Percentiles rank a stretch among this genome's conserved stretches.
phyloP scores from a whole-genome alignment of 116 monocot species.

The Thalassia testudinum region DNA sequence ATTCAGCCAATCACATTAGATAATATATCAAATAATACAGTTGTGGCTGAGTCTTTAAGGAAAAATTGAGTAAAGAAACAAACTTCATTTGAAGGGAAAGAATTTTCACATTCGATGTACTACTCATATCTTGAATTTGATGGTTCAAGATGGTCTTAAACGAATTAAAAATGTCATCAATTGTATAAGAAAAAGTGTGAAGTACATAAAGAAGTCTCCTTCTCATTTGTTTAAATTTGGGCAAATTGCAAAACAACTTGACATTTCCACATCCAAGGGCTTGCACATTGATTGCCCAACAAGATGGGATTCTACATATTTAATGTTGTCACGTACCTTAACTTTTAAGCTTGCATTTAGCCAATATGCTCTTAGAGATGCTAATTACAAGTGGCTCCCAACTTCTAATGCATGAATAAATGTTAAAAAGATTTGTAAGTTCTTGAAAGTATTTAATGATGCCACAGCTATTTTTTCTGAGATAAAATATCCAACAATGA shows the following conservation, averaged over 20 bases:
- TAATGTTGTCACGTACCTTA: not conserved
- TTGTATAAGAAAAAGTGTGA: too few species aligned
- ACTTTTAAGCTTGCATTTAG: too few species aligned
- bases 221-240: slow-evolving; percentile 3
- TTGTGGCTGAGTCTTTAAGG: not conserved
- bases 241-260: not conserved
- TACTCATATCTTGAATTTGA: not conserved
- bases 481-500: too few species aligned
- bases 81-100: slow-evolving; percentile 1
- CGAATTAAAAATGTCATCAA: not conserved
- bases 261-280: not conserved
- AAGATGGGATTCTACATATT: not conserved
- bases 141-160: not conserved
- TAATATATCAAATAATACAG: not conserved
- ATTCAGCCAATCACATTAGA: not conserved
- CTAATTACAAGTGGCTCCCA: too few species aligned
- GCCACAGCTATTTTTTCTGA: too few species aligned
- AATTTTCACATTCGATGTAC: too few species aligned
- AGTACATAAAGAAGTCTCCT: slow-evolving; percentile 3
- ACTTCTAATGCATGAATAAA: too few species aligned
- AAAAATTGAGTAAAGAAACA: not conserved
- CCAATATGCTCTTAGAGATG: too few species aligned
- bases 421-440: too few species aligned
- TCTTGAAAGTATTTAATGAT: too few species aligned
- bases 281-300: not conserved